phyloP scores from a whole-genome alignment of 192 early-diverging fungal species.

The Lobulomyces angularis region DNA sequence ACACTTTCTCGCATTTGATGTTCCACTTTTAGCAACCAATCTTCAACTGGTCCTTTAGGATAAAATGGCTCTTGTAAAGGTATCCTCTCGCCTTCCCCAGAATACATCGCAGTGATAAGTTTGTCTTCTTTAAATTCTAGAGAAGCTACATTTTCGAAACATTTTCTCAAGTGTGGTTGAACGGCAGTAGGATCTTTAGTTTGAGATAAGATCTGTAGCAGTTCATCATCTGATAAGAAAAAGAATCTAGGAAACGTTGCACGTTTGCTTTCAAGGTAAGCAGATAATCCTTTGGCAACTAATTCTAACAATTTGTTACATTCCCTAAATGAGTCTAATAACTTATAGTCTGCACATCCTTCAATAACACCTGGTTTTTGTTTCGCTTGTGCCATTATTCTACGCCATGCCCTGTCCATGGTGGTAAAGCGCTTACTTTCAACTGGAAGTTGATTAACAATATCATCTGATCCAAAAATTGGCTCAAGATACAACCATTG shows the following conservation, averaged over 20 bases:
- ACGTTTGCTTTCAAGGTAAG: conserved; percentile 47
- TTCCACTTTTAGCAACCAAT: conserved; percentile 44
- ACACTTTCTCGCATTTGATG: conserved; percentile 41
- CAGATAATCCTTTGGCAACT: conserved; percentile 44
- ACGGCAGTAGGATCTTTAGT: conserved; percentile 53
- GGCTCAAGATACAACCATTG: conserved; percentile 51
- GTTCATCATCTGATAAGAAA: conserved; percentile 48
- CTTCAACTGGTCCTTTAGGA: conserved; percentile 46
- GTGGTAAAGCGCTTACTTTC: conserved; percentile 49
- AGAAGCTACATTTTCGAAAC: conserved; percentile 46
- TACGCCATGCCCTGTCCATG: conserved; percentile 47
- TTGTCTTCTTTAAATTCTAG: conserved; percentile 37
- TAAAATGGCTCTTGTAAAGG: conserved; percentile 38
- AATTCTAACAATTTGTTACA: conserved; percentile 52
- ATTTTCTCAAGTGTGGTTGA: conserved; percentile 47
- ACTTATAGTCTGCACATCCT: conserved; percentile 39
- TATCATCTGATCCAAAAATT: conserved; percentile 48
- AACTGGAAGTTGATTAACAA: conserved; percentile 40
- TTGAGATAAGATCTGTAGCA: conserved; percentile 48
- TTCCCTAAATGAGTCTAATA: conserved; percentile 43
- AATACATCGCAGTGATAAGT: conserved; percentile 38
- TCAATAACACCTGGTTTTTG: conserved; percentile 40
- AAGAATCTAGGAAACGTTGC: conserved; percentile 49
- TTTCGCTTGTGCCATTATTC: conserved; percentile 39
- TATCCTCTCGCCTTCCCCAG: conserved; percentile 46